Base-by-base conservation (phyloP, 257 asterid genomes). In the Linderniella brevidens region DNA sequence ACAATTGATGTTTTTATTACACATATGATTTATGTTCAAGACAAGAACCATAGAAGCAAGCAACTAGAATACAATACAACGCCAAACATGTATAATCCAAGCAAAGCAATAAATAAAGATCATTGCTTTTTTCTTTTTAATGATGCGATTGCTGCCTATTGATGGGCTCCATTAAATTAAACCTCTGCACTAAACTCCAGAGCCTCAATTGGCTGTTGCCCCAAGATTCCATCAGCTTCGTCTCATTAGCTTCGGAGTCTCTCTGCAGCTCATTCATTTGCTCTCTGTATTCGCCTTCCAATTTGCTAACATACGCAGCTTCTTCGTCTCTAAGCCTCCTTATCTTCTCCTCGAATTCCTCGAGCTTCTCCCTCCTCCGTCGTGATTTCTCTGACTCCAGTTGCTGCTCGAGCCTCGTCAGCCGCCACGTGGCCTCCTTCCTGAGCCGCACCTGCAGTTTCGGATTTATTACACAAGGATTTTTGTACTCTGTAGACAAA, bases 401-500 rank as follows among this genome's bases (percentile, higher is more conserved):
- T 67, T 86, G 86, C 71, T 78, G 93, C 71, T 81, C 96, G 61
- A 85, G 52, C 67, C 79, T 56, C 61, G 41, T 81, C 71, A 78
- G 71, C 67, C 90, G 67, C 96, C 92, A 81, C 14, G 86, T 64
- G 13, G 88, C 76, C 53, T 86, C 93, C 67, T 78, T 78, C 57
- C 65, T 76, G 49, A 81, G 90, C 59, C 78, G 70, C 25, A 73
- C 5, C 84, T 25, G 32, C 32, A 25, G 32, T 2, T 25, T 25
- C 32, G 4, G 32, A 25, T 25, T 25, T 2, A 25, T 25, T 25
- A 6, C 3, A 25, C 3, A 25, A 2, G 32, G 6, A 25, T 25
- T 3, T 25, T 2, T 25, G 32, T 2, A 25, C n/a, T n/a, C n/a
- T n/a, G 6, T 2, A 25, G 32, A 25, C 6, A 6, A 25, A 25